Base-by-base conservation (phyloP, 257 asterid genomes). In the Jasminum sambac region DNA sequence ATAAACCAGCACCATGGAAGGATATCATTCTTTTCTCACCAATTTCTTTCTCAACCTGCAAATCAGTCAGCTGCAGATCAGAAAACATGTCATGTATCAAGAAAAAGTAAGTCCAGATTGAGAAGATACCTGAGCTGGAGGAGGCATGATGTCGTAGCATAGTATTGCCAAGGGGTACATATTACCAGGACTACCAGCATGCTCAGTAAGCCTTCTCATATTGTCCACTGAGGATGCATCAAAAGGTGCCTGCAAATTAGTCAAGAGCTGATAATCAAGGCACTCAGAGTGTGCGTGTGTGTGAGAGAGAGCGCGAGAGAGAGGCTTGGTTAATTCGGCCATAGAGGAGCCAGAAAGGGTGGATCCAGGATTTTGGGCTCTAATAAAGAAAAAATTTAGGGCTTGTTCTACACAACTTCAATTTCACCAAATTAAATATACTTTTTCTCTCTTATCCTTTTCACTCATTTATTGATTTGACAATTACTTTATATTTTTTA, bases 161-260 rank as follows among this genome's bases (percentile, higher is more conserved):
- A 89, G 73, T 73, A 89, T 25, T 71, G 97, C 87, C 59, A 89
- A 72, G 34, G 97, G 97, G 81, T 89, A 90, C 63, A 90, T 77
- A 72, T 85, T 85, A 64, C 96, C 90, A 69, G 96, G 88, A 68
- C 76, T 82, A 70, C 92, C 97, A 81, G 95, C 87, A 79, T 87
- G 86, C 73, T 90, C 88, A 24, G 84, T 83, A 66, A 90, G 90
- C 85, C 97, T 89, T 80, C 96, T 85, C 97, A 90, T 90, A 81
- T 87, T 90, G 80, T 84, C 95, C 75, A 84, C 86, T 21, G 97
- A 67, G 48, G 96, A 84, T 72, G 82, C 72, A 76, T 90, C 97
- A 78, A 89, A 90, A 63, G 87, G 88, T 42, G 97, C 92, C 97
- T 90, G 86, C 60, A 80, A 58, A 67, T 64, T 70, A 38, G 63